Evolutionary conservation across 495 filamentous ascomycete species (phyloP).

Genomic region (Neurospora pannonica): DNA sequence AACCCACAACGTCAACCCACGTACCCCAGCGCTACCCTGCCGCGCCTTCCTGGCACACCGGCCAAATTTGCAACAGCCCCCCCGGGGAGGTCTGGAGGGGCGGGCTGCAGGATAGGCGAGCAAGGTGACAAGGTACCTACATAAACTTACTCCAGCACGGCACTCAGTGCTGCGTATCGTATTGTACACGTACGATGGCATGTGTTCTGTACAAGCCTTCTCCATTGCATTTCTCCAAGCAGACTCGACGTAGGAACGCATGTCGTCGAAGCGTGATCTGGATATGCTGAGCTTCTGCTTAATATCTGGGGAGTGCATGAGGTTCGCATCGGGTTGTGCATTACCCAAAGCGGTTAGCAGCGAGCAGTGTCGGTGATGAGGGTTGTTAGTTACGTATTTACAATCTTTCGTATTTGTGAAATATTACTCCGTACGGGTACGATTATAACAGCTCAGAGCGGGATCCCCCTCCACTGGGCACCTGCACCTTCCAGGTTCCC

Average conservation of each 20-base stretch:
- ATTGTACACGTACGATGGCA: neutral
- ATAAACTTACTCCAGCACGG: neutral
- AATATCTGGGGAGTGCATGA: neutral
- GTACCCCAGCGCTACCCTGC: neutral
- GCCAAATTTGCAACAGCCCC: conserved; percentile 7
- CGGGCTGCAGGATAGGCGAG: conserved; percentile 8
- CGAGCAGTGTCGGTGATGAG: neutral
- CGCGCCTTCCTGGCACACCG: conserved; percentile 8
- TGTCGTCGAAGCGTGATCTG: neutral
- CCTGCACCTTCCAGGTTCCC: conserved; percentile 6
- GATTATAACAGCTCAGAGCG: neutral
- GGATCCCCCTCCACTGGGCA: conserved; percentile 7
- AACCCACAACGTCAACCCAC: conserved; percentile 1
- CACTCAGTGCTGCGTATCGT: neutral
- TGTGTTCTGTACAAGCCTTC: neutral
- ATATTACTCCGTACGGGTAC: neutral
- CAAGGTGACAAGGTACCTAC: neutral
- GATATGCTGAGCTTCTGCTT: neutral
- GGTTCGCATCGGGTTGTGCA: neutral
- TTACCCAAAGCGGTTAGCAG: neutral
- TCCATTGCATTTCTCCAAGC: neutral
- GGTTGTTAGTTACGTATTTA: neutral
- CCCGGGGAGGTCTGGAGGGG: conserved; percentile 3
- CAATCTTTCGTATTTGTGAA: neutral
- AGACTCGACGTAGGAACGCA: neutral